Evolutionary conservation across 208 protist genomes (phyloP).

Genomic region (Naegleria lovaniensis): DNA sequence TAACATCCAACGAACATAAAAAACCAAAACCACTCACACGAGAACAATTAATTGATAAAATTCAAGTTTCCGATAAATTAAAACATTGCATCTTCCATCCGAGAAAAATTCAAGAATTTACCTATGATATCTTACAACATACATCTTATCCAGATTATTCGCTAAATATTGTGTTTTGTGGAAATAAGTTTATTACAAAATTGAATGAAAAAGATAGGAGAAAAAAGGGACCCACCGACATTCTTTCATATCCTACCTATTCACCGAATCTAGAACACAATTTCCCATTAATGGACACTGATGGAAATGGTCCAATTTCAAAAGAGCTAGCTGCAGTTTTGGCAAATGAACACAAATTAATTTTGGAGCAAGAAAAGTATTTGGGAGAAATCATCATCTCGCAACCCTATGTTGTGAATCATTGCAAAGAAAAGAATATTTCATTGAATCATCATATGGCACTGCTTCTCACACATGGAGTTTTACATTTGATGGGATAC

Average conservation of each 20-base stretch:
- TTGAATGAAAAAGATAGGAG: conserved; percentile 4
- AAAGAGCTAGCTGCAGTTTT: neutral
- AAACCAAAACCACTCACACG: neutral
- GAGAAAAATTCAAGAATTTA: neutral
- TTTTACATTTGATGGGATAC: neutral
- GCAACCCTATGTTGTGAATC: neutral
- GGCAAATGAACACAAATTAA: neutral
- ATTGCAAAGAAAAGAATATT: neutral
- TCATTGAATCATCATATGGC: neutral
- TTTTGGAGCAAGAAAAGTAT: neutral
- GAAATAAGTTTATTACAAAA: neutral
- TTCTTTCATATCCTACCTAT: neutral
- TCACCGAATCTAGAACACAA: neutral
- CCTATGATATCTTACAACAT: neutral
- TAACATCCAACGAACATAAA: neutral
- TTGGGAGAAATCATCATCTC: neutral
- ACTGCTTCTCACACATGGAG: neutral
- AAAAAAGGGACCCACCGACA: neutral
- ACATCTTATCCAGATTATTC: neutral
- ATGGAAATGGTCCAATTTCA: neutral
- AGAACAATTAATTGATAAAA: neutral
- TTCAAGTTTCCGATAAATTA: neutral
- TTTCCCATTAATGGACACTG: neutral
- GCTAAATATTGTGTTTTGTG: neutral
- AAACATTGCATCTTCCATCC: neutral